Conservation (phyloP, 2,329 filamentous ascomycete genomes). For the Trichoderma pleuroti region DNA sequence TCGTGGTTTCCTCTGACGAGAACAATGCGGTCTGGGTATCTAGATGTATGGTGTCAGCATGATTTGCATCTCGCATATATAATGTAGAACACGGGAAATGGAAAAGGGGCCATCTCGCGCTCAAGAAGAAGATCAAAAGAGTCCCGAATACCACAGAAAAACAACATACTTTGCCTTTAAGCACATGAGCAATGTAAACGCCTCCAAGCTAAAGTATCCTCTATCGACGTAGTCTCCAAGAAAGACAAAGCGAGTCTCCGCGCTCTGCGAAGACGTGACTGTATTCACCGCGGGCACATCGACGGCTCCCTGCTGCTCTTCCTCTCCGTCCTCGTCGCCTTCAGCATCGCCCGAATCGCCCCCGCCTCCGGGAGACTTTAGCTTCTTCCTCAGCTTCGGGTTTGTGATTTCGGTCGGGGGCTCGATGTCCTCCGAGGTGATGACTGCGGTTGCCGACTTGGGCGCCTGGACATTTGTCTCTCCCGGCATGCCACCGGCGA, state of each 20-base stretch:
- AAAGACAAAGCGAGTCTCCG: conserved; percentile 57
- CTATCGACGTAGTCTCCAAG: conserved; percentile 94
- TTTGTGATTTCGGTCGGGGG: conserved; percentile 85
- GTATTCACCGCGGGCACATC: conserved; percentile 21
- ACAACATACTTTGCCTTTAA: conserved; percentile 65
- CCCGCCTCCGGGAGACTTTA: conserved; percentile 49
- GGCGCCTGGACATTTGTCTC: conserved; percentile 68
- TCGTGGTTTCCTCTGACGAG: conserved; percentile 98
- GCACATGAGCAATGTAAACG: conserved; percentile 94
- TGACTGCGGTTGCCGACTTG: conserved; percentile 66
- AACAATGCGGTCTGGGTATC: conserved; percentile 92
- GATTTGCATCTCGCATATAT: conserved; percentile 10
- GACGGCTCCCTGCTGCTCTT: conserved; percentile 26
- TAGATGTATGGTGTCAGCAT: conserved; percentile 32
- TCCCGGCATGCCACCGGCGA: conserved; percentile 94
- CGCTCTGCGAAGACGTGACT: conserved; percentile 42
- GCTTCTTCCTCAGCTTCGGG: conserved; percentile 80
- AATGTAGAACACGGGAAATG: neutral
- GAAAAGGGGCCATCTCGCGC: neutral
- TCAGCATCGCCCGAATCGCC: conserved; percentile 50
- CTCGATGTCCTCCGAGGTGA: conserved; percentile 88
- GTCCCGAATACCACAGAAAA: neutral
- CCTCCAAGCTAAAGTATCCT: conserved; percentile 96
- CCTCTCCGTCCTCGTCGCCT: conserved; percentile 45
- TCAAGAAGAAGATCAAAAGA: neutral